phyloP scores from a whole-genome alignment of 2,329 filamentous ascomycete genomes.

The Aspergillus fumigatus region DNA sequence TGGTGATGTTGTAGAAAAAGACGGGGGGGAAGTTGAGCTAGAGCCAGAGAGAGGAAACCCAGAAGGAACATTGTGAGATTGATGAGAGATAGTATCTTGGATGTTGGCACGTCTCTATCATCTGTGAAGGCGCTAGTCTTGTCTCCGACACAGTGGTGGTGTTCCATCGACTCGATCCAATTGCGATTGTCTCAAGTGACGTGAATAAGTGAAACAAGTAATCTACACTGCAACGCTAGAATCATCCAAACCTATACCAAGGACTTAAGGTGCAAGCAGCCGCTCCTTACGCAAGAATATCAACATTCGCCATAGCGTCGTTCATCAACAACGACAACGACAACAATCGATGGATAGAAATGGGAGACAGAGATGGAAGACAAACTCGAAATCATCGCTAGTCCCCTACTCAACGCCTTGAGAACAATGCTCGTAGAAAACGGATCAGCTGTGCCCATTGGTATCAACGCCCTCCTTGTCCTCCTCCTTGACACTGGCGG shows the following conservation, averaged over 20 bases:
- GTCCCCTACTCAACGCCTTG: neutral
- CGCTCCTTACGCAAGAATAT: neutral
- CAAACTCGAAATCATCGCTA: neutral
- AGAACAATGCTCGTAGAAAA: neutral
- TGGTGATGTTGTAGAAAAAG: conserved; percentile 1
- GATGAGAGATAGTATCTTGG: neutral
- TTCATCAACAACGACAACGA: neutral
- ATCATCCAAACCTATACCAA: too few relatives aligned
- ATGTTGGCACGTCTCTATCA: too few relatives aligned
- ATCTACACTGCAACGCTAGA: too few relatives aligned
- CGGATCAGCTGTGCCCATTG: conserved; percentile 3
- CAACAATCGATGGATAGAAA: neutral
- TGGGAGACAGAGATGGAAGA: neutral
- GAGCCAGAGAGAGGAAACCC: neutral
- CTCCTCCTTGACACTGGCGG: conserved; percentile 14
- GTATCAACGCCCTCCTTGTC: conserved; percentile 11
- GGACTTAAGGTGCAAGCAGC: too few relatives aligned
- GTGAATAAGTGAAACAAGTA: neutral
- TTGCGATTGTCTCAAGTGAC: too few relatives aligned
- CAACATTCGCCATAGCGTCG: neutral
- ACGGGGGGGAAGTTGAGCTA: neutral
- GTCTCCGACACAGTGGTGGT: too few relatives aligned
- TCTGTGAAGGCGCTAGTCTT: too few relatives aligned
- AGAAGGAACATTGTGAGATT: neutral
- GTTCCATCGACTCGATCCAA: too few relatives aligned